Evolutionary conservation across 352 stramenopile species (phyloP).

Genomic region (Pythium folliculosum): DNA sequence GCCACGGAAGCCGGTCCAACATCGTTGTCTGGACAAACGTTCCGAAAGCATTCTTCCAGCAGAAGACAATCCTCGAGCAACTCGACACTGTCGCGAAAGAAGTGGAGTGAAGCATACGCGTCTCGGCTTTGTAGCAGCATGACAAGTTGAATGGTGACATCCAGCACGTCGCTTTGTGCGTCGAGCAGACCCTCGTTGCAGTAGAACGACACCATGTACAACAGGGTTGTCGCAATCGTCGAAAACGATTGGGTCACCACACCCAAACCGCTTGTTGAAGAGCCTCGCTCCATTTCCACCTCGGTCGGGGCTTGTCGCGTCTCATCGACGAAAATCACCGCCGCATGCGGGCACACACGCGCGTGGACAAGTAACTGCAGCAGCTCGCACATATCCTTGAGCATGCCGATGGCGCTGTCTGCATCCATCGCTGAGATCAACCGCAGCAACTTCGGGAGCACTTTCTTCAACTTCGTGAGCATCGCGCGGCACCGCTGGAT

Average conservation of each 20-base stretch:
- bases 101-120: conserved; percentile 28
- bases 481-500: conserved; percentile 28
- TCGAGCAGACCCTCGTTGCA: conserved; percentile 26
- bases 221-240: conserved; percentile 32
- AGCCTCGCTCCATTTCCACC: neutral
- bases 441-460: conserved; percentile 29
- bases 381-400: conserved; percentile 30
- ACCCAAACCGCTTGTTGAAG: neutral
- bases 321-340: conserved; percentile 27
- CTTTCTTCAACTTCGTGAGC: conserved; percentile 30
- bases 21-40: conserved; percentile 6
- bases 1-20: conserved; percentile 16
- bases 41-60: conserved; percentile 29
- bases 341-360: conserved; percentile 26
- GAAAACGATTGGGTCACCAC: conserved; percentile 25
- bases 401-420: conserved; percentile 16
- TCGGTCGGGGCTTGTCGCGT: neutral
- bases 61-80: conserved; percentile 36
- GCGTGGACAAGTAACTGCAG: conserved; percentile 30
- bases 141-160: conserved; percentile 25
- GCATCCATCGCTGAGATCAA: conserved; percentile 12
- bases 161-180: conserved; percentile 17
- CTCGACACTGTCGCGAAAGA: conserved; percentile 30
- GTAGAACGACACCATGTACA: conserved; percentile 34
- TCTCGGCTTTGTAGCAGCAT: conserved; percentile 30